phyloP scores from a whole-genome alignment of 768 basidiomycete species.

The Amanita inopinata region DNA sequence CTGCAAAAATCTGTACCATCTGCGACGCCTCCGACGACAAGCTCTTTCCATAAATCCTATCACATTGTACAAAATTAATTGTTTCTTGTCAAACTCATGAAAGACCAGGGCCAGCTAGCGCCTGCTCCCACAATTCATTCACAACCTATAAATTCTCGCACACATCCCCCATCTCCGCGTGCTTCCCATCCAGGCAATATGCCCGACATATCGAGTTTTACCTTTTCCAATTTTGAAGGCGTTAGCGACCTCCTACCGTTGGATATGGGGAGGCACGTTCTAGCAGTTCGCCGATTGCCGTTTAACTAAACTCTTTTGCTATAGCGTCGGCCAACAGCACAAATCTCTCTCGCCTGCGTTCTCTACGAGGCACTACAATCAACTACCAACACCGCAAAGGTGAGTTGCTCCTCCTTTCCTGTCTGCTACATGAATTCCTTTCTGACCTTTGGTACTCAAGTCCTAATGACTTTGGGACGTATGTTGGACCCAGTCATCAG shows the following conservation, averaged over 20 bases:
- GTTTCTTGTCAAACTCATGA: constrained; percentile 3
- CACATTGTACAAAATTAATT: constrained; percentile 6
- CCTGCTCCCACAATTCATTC: background rate
- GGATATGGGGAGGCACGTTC: constrained; percentile 5
- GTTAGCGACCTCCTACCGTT: constrained; percentile 8
- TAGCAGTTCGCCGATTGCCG: constrained; percentile 9
- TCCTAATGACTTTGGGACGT: constrained; percentile 6
- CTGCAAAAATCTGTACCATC: constrained; percentile 11
- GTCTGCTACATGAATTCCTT: constrained; percentile 1
- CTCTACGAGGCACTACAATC: constrained; percentile 19
- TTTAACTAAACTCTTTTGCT: constrained; percentile 1
- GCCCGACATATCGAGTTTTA: background rate
- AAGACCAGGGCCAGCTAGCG: background rate
- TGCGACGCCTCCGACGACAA: constrained; percentile 12
- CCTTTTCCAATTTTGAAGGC: background rate
- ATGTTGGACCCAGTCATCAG: background rate
- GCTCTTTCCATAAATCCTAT: too few relatives aligned
- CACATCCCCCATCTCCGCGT: constrained; percentile 1
- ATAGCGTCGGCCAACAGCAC: constrained; percentile 12
- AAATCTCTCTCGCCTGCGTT: constrained; percentile 15
- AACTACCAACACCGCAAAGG: constrained; percentile 30
- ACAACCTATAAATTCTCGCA: background rate
- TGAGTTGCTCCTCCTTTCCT: constrained; percentile 11
- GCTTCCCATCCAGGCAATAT: background rate
- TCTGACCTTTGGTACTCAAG: constrained; percentile 3